Percentiles rank a stretch among this genome's conserved stretches.
Conservation (phyloP, 31 red algal species). For the Bonnemaisonia californica region DNA sequence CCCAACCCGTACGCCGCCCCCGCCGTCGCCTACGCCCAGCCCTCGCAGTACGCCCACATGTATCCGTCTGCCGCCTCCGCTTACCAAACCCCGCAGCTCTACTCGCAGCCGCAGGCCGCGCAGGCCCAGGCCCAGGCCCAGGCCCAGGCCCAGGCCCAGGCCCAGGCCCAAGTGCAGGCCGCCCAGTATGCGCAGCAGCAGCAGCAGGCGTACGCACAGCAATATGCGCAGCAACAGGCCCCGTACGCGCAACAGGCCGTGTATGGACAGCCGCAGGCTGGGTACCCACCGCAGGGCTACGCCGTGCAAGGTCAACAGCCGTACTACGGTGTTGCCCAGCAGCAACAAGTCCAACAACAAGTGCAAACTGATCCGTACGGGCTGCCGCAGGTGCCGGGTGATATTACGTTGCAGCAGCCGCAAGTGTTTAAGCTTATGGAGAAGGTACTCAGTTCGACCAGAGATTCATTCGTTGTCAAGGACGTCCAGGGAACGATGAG, state of each 20-base stretch:
- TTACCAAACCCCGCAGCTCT: not conserved
- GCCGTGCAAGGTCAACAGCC: not conserved
- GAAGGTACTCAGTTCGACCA: slow-evolving; percentile 38
- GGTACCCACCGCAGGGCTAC: not conserved
- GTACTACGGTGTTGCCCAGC: too few species aligned
- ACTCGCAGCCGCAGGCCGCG: not conserved
- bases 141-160: not conserved
- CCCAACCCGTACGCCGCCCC: too few species aligned
- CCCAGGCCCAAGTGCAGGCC: not conserved
- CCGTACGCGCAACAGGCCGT: not conserved
- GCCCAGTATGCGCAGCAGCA: not conserved
- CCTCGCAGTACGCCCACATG: not conserved
- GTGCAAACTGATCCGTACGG: slow-evolving; percentile 22
- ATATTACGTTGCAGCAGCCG: slow-evolving; percentile 18
- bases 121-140: not conserved
- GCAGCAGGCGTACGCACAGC: not conserved
- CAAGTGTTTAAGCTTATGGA: slow-evolving; percentile 43
- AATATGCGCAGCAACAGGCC: not conserved
- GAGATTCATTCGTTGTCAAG: slow-evolving; percentile 43
- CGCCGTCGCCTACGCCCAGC: not conserved
- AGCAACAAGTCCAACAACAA: not conserved
- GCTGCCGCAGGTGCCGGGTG: slow-evolving; percentile 12
- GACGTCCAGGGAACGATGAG: slow-evolving; percentile 35
- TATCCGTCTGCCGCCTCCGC: not conserved
- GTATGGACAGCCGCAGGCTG: not conserved